Evolutionary conservation across 441 rosid species (phyloP), one percentile per base, ranked within the genome.

Genomic region (Pelargonium citronellum): DNA sequence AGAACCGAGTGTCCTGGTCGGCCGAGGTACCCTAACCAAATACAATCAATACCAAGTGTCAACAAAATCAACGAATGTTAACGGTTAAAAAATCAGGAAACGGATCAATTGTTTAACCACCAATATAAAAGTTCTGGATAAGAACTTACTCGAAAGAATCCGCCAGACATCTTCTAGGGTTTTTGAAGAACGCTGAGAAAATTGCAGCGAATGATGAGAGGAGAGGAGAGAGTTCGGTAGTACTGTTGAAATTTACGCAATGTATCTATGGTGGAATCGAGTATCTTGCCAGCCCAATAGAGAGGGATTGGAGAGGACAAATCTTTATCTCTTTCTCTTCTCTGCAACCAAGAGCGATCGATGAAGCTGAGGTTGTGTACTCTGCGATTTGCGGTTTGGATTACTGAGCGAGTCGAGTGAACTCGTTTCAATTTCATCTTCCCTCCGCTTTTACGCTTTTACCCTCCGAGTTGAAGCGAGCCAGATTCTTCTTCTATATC

Each of bases 1-100:
- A 95, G 82, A 92, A 95, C 72, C 99, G 86, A 71, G 98, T 95
- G 75, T 95, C 98, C 69, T 95, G 99, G 70, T 95, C 99, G 20
- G 97, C 97, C 68, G 99, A 90, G 24, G 99, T 90, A 30, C 99
- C 99, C 99, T 95, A 66, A 37, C 64, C 46, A 66, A 64, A 17
- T 62, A 5, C 1, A 10, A 30, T 17, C n/a, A 47, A 16, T 57
- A 66, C 30, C 22, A 5, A 39, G 15, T 2, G 55, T 13, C n/a
- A 58, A 16, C 47, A 64, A 69, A 63, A 65, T 44, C 34, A 19
- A 11, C 16, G 34, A 15, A 4, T 9, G 7, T 27, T 30, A 58
- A 65, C 5, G 67, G 55, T 49, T 49, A 49, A 49, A 49, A 49
- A 49, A 11, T 11, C 55, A 49, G 13, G 55, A 49, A 12, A 49